Conservation (phyloP, 768 basidiomycete species). For the Thelephora aurantiotincta region DNA sequence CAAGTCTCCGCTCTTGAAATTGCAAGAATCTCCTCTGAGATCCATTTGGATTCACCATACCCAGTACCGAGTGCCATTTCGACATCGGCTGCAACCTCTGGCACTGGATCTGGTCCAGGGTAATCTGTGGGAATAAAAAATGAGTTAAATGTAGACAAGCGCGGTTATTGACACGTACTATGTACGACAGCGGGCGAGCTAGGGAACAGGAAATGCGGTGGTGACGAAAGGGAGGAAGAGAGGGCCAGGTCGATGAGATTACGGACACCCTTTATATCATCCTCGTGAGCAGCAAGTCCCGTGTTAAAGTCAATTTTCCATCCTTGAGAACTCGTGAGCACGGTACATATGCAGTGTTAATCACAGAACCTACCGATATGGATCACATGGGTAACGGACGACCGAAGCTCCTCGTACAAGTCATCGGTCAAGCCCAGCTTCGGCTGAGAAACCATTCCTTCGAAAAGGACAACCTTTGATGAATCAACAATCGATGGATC, state of each 20-base stretch:
- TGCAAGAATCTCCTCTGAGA: conserved; percentile 13
- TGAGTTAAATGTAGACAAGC: not conserved
- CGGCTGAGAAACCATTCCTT: conserved; percentile 12
- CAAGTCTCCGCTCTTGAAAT: conserved; percentile 9
- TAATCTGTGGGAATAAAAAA: conserved; percentile 2
- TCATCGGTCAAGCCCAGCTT: conserved; percentile 16
- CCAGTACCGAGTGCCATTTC: conserved; percentile 13
- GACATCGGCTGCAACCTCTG: conserved; percentile 11
- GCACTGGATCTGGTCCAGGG: conserved; percentile 5
- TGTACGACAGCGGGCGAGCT: conserved; percentile 19
- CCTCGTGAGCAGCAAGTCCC: conserved; percentile 17
- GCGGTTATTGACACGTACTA: conserved; percentile 7
- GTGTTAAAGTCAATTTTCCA: conserved; percentile 24
- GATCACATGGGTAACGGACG: conserved; percentile 22
- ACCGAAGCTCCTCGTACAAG: conserved; percentile 16
- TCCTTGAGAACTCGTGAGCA: conserved; percentile 8
- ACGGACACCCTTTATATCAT: conserved; percentile 15
- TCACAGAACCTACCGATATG: conserved; percentile 19
- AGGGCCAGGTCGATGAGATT: conserved; percentile 24
- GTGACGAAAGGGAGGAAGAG: conserved; percentile 11
- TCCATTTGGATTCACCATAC: conserved; percentile 22
- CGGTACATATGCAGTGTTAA: not conserved
- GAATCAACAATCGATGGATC: conserved; percentile 14
- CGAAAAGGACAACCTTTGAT: conserved; percentile 20
- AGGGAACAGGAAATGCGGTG: conserved; percentile 21